Percentiles rank a stretch among this genome's conserved stretches.
Evolutionary conservation across 2,329 filamentous ascomycete species (phyloP).

Genomic region (Sporothrix curviconia): DNA sequence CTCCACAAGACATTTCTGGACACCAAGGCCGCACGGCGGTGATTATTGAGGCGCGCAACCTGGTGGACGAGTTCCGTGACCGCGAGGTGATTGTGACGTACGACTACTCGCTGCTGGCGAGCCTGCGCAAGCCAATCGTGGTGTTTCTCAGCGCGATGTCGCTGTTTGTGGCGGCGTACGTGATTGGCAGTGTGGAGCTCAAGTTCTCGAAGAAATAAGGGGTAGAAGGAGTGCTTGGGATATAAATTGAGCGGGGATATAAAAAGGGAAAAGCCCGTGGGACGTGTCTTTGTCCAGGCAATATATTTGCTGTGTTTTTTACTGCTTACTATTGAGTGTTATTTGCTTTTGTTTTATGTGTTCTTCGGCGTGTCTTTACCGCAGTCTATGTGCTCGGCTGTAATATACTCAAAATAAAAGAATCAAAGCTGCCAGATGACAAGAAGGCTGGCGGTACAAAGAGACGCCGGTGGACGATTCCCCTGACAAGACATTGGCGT

Average conservation of each 20-base stretch:
- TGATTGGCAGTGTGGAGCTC: constrained; percentile 70
- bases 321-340: neutral
- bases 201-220: constrained; percentile 55
- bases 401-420: too few relatives aligned
- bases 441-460: too few relatives aligned
- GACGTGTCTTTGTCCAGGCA: neutral
- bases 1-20: constrained; percentile 90
- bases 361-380: too few relatives aligned
- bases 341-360: neutral
- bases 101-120: constrained; percentile 68
- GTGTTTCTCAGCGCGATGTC: constrained; percentile 66
- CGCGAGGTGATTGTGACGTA: constrained; percentile 81
- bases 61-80: constrained; percentile 85
- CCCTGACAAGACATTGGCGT: too few relatives aligned
- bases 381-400: too few relatives aligned
- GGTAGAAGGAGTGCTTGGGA: too few relatives aligned
- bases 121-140: constrained; percentile 78
- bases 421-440: too few relatives aligned
- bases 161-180: constrained; percentile 70
- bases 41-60: constrained; percentile 71
- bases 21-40: constrained; percentile 77
- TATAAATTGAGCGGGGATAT: too few relatives aligned
- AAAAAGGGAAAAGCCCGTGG: neutral
- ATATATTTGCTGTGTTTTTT: neutral
- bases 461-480: too few relatives aligned